Evolutionary conservation across 2,329 filamentous ascomycete species (phyloP).

Genomic region (Alternaria novae-zelandiae): DNA sequence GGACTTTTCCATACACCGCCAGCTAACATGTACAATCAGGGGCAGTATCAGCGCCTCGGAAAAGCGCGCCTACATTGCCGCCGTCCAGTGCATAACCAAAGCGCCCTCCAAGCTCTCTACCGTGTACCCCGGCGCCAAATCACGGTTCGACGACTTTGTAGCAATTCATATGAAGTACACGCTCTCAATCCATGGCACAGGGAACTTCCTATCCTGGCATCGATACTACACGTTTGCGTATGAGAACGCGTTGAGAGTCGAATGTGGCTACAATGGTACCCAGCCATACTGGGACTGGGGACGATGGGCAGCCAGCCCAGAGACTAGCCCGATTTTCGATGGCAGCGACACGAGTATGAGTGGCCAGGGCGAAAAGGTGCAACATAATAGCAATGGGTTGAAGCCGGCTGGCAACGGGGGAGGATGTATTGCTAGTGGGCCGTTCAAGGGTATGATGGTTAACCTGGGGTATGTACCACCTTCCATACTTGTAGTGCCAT

Average conservation of each 20-base stretch:
- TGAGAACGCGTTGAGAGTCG: conserved; percentile 50
- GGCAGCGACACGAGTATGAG: conserved; percentile 58
- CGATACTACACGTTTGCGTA: conserved; percentile 51
- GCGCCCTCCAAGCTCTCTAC: conserved; percentile 31
- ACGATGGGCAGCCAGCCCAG: conserved; percentile 51
- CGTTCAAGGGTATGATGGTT: conserved; percentile 53
- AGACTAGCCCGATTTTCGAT: conserved; percentile 63
- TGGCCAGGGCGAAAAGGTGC: conserved; percentile 54
- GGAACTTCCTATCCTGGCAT: conserved; percentile 51
- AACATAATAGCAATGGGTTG: conserved; percentile 31
- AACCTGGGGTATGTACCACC: conserved; percentile 35
- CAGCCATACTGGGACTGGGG: conserved; percentile 63
- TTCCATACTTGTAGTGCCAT: neutral
- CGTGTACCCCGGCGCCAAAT: conserved; percentile 40
- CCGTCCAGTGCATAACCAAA: conserved; percentile 42
- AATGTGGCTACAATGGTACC: conserved; percentile 54
- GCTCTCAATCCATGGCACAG: conserved; percentile 42
- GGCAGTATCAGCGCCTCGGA: conserved; percentile 34
- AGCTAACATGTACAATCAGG: conserved; percentile 24
- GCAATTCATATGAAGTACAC: conserved; percentile 47
- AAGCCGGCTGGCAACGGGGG: conserved; percentile 60
- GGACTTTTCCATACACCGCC: neutral
- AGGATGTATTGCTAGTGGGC: conserved; percentile 61
- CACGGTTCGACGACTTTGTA: conserved; percentile 48
- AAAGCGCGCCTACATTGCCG: conserved; percentile 46